Evolutionary conservation across 345 rosid genomes (phyloP), one percentile per base, ranked within the genome.

Genomic region (Acer negundo): DNA sequence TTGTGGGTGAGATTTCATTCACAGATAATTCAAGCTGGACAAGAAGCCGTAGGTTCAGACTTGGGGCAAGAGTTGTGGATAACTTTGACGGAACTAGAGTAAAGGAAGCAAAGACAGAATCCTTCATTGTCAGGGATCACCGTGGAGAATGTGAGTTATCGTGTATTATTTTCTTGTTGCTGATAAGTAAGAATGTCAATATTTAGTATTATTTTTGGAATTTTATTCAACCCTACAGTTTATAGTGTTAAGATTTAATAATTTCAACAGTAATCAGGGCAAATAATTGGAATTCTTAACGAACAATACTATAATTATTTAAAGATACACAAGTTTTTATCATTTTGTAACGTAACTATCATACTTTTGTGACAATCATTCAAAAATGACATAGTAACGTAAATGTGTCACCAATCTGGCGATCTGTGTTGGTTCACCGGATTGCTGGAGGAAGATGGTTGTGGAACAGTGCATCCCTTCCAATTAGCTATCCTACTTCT

Each of bases 1-100:
- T 76, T 26, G 83, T 88, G 77, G 88, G 89, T 79, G 99, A 94
- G 75, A 82, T 96, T 81, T 87, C 97, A 28, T 92, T 96, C 78
- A 87, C 98, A n/a, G 99, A 96, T 87, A 96, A 96, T 85, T 96
- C 99, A 78, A 94, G 99, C 89, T 96, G 99, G 98, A 96, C 99
- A 49, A 92, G 99, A 80, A 96, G 99, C 88, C 94, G 99, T 68
- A 91, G 89, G 77, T 96, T 96, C 88, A 91, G 95, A 77, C 87
- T 96, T 74, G 99, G 97, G 71, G 97, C 91, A 58, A 86, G 94
- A 82, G 87, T 86, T 69, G 86, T 92, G 65, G 98, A 94, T 79
- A 83, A 78, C 26, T 90, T 82, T 61, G 93, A 89, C 28, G 91
- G 87, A 80, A 84, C 81, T 66, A 82, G 89, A 77, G 75, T 92